These are phyloP conservation scores for Misopates orontium DNA, from an alignment of 257 asterid species.

Conservation along the genomic window DNA sequence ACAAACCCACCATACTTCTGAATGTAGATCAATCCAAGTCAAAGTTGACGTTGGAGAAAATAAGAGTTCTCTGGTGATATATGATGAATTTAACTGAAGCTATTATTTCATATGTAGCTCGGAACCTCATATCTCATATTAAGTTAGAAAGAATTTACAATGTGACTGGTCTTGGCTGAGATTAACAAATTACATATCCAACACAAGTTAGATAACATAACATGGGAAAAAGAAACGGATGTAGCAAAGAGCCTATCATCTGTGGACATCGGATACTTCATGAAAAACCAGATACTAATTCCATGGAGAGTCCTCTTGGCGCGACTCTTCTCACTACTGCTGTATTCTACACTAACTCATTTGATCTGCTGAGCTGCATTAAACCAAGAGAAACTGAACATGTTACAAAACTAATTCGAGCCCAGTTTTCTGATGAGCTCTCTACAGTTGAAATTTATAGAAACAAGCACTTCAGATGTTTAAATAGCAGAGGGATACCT, in stretches of 20 bases:
- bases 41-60: too few relatives aligned
- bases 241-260: background rate
- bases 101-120: too few relatives aligned
- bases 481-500: background rate
- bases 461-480: background rate
- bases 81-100: too few relatives aligned
- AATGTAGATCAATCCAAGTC: too few relatives aligned
- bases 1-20: background rate
- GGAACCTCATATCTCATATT: too few relatives aligned
- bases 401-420: background rate
- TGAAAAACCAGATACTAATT: constrained; percentile 11
- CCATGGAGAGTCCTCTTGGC: constrained; percentile 5
- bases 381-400: constrained; percentile 8
- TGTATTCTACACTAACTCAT: background rate
- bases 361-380: constrained; percentile 31
- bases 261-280: constrained; percentile 3
- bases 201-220: background rate
- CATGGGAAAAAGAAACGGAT: background rate
- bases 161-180: background rate
- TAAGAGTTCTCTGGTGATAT: too few relatives aligned
- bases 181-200: background rate
- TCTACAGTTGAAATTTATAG: background rate
- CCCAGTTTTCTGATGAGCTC: background rate
- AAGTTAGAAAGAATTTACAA: too few relatives aligned
- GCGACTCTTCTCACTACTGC: constrained; percentile 18